phyloP scores from a whole-genome alignment of 768 basidiomycete genomes.

The Fibroporia radiculosa region DNA sequence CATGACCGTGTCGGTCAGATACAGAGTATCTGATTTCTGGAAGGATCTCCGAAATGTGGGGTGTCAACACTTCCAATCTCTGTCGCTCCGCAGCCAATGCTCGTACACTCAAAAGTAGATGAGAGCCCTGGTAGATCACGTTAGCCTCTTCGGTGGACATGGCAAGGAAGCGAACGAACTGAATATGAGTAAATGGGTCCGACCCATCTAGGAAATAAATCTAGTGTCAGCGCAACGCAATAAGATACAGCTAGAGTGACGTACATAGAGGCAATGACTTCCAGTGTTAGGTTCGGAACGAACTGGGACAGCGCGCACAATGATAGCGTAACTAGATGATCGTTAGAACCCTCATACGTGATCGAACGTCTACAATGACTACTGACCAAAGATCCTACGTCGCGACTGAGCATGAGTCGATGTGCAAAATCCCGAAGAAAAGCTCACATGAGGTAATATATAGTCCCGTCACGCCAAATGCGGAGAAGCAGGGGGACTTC shows the following conservation, averaged over 20 bases:
- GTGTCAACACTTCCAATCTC: constrained; percentile 5
- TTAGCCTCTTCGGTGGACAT: neutral
- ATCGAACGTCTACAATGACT: no score
- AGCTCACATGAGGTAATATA: constrained; percentile 11
- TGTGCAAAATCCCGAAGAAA: constrained; percentile 2
- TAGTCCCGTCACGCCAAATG: constrained; percentile 11
- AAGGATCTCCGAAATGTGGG: neutral
- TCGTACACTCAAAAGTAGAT: constrained; percentile 16
- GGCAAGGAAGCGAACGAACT: constrained; percentile 8
- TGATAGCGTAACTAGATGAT: constrained; percentile 4
- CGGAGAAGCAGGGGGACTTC: constrained; percentile 9
- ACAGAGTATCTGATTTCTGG: no score
- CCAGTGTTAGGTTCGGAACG: neutral
- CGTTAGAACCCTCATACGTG: no score
- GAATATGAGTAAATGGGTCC: constrained; percentile 15
- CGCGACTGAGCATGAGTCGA: neutral
- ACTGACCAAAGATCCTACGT: constrained; percentile 8
- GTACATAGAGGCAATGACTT: constrained; percentile 3
- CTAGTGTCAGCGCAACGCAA: neutral
- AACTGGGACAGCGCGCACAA: constrained; percentile 5
- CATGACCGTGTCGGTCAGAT: no score
- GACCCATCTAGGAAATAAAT: constrained; percentile 11
- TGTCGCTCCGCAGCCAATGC: constrained; percentile 9
- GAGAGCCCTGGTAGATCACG: constrained; percentile 9
- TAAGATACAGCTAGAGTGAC: neutral